Evolutionary conservation across 2,329 filamentous ascomycete species (phyloP).

Genomic region (Penicillium sp.): DNA sequence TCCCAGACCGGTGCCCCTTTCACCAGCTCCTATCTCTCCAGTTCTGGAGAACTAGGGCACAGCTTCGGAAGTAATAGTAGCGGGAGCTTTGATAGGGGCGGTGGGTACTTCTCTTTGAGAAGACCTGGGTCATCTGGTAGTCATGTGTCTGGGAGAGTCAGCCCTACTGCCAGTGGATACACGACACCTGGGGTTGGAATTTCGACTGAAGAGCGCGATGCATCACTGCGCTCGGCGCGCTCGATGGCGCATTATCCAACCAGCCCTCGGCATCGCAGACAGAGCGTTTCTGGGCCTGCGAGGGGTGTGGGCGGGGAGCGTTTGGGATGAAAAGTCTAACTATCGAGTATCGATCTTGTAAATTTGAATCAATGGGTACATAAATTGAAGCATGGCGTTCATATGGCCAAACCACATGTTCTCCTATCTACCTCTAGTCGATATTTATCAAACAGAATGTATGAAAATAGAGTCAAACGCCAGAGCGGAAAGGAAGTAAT

Average conservation of each 20-base stretch:
- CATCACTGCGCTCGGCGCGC: slow-evolving; percentile 14
- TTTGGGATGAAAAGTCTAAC: background rate
- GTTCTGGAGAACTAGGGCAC: slow-evolving; percentile 11
- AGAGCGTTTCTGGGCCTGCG: slow-evolving; percentile 27
- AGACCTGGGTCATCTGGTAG: slow-evolving; percentile 12
- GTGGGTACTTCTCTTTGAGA: slow-evolving; percentile 27
- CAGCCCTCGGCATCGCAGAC: slow-evolving; percentile 26
- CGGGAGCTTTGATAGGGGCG: slow-evolving; percentile 4
- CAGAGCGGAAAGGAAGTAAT: slow-evolving; percentile 1
- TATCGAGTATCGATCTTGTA: background rate
- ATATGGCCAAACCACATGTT: background rate
- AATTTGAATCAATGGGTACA: background rate
- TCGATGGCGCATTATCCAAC: slow-evolving; percentile 30
- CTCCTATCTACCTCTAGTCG: slow-evolving; percentile 16
- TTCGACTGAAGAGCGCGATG: slow-evolving; percentile 23
- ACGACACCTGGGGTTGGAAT: slow-evolving; percentile 19
- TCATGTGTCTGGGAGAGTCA: slow-evolving; percentile 9
- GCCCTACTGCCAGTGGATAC: slow-evolving; percentile 20
- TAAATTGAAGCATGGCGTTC: background rate
- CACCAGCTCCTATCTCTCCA: slow-evolving; percentile 11
- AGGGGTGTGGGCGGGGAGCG: slow-evolving; percentile 10
- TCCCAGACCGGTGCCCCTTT: slow-evolving; percentile 6
- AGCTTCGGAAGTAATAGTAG: slow-evolving; percentile 5
- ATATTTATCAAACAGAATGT: slow-evolving; percentile 10
- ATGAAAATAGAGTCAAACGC: background rate